These are phyloP conservation scores for Insectozyma bohioensis DNA, from an alignment of 1,139 yeast genomes.

Conservation along the genomic window DNA sequence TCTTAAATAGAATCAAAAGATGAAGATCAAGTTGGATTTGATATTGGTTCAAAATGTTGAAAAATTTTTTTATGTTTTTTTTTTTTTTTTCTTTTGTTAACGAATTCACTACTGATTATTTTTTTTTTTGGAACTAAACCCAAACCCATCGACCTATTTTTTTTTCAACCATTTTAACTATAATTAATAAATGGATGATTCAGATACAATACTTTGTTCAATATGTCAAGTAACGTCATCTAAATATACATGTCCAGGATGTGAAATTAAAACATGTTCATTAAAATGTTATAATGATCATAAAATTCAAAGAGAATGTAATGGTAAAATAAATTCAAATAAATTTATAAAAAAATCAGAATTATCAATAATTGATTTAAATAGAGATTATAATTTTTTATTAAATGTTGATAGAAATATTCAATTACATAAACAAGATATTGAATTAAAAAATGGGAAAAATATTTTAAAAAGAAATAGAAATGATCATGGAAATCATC, in stretches of 20 bases:
- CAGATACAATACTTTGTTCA: conserved; percentile 31
- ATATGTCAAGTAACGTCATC: conserved; percentile 47
- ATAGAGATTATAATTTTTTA: conserved; percentile 82
- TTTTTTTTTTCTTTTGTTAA: conserved; percentile 1
- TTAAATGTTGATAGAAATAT: conserved; percentile 58
- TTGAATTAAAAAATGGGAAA: conserved; percentile 30
- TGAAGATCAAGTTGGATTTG: not conserved
- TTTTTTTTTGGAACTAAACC: not conserved
- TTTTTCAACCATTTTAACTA: not conserved
- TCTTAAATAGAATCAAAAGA: too few relatives aligned
- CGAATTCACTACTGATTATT: conserved; percentile 1
- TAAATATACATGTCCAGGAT: conserved; percentile 86
- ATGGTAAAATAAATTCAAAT: conserved; percentile 66
- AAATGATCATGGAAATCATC: conserved; percentile 14
- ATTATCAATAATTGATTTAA: conserved; percentile 45
- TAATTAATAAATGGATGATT: conserved; percentile 6
- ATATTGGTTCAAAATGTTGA: not conserved
- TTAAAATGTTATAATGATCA: conserved; percentile 70
- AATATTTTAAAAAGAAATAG: conserved; percentile 33
- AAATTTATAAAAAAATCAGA: conserved; percentile 52
- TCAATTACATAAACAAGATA: conserved; percentile 51
- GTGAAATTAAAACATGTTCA: conserved; percentile 67
- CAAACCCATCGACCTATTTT: conserved; percentile 1
- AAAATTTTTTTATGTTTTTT: conserved; percentile 4
- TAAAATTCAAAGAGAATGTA: conserved; percentile 60